Base-by-base conservation (phyloP, 768 basidiomycete genomes). In the Lactarius hatsudake region DNA sequence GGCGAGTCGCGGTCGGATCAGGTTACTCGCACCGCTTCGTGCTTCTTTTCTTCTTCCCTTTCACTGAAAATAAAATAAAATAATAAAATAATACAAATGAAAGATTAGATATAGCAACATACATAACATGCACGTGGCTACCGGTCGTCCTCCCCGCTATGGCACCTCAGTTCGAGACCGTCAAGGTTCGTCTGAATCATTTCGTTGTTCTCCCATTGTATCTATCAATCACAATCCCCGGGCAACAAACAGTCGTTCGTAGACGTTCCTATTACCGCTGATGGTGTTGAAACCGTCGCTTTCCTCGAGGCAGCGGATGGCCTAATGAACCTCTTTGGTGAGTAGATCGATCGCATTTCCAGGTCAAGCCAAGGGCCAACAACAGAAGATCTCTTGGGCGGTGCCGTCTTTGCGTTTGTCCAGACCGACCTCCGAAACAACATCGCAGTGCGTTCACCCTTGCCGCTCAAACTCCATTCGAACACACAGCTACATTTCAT, bases 241-340 rank as follows among this genome's bases (percentile, higher is more conserved):
- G n/a, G 26, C 51, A 53, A 26, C 51, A 53, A 62, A 32, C 70
- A 97, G 95, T 94, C 93, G 12, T 98, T 92, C 77, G 86, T 84
- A 72, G 91, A 96, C 69, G 92, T 98, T 48, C 84, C 87, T 18
- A 80, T 91, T 71, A 86, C 85, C n/a, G 81, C 85, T 54, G 78
- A 81, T 5, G 95, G 96, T 17, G 86, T 98, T 60, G 87, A 94
- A 74, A 93, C 94, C 0, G 73, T 79, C 23, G 76, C 83, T 15
- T 98, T 98, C 80, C 81, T 94, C 56, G 89, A 93, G 73, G 96
- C 96, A 0, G 87, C 93, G 23, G 93, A 96, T 76, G 95, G 93
- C 20, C 82, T 98, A 32, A 81, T 89, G 18, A 79, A 83, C 62
- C 79, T 91, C 79, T 91, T 91, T 74, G 88, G 90, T 88, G 69